Evolutionary conservation across 176 grass and related monocot genomes (phyloP).

Genomic region (Rhynchospora breviuscula): DNA sequence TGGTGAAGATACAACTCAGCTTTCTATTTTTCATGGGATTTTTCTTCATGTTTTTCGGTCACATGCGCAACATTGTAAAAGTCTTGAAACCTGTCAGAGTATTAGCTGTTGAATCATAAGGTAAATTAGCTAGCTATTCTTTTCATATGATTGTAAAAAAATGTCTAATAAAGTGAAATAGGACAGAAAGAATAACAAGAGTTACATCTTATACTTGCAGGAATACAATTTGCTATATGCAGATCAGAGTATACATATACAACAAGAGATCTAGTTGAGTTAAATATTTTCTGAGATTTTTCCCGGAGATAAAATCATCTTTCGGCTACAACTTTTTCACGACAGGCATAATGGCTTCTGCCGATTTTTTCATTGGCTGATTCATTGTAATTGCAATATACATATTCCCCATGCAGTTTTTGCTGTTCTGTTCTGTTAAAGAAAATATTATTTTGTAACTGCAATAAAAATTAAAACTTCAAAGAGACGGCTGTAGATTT

Average conservation of each 20-base stretch:
- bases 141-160: background rate
- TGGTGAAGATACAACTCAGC: constrained; percentile 22
- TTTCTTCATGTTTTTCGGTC: constrained; percentile 23
- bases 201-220: constrained; percentile 6
- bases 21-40: constrained; percentile 16
- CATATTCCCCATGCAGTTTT: background rate
- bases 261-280: background rate
- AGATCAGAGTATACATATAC: background rate
- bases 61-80: constrained; percentile 14
- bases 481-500: background rate
- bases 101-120: constrained; percentile 23
- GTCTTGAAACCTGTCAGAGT: constrained; percentile 19
- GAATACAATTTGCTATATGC: background rate
- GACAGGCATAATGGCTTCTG: background rate
- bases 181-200: background rate
- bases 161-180: background rate
- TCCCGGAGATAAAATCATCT: background rate
- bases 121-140: background rate
- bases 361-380: background rate
- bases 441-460: background rate
- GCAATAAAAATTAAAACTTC: background rate
- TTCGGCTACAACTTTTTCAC: background rate
- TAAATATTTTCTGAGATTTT: background rate
- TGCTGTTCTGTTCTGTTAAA: background rate
- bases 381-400: background rate